Conservation (phyloP, 2,329 filamentous ascomycete genomes). For the Monosporascus sp. region DNA sequence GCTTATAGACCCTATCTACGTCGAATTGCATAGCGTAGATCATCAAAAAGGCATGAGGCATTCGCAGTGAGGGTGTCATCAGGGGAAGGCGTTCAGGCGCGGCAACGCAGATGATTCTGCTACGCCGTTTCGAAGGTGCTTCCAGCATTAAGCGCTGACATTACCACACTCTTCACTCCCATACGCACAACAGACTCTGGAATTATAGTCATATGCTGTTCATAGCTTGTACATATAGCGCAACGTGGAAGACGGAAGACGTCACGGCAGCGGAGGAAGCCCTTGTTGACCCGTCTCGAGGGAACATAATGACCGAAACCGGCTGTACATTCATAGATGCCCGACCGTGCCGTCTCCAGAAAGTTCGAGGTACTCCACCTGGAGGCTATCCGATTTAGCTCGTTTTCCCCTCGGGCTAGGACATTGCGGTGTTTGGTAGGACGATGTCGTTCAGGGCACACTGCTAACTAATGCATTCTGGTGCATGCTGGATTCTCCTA, state of each 20-base stretch:
- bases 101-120: constrained; percentile 16
- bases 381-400: no score
- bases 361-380: no score
- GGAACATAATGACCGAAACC: background rate
- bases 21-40: constrained; percentile 20
- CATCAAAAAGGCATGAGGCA: constrained; percentile 20
- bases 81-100: constrained; percentile 17
- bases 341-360: no score
- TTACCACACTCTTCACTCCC: constrained; percentile 18
- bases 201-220: background rate
- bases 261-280: background rate
- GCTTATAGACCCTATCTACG: constrained; percentile 12
- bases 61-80: constrained; percentile 18
- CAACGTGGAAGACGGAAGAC: background rate
- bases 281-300: background rate
- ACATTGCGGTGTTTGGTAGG: no score
- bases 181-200: background rate
- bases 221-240: background rate
- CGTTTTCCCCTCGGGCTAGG: no score
- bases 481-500: background rate
- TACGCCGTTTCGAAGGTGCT: constrained; percentile 7
- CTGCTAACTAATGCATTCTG: background rate
- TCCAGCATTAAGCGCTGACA: constrained; percentile 9
- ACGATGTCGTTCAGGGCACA: no score
- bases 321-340: no score